Percentiles rank a stretch among this genome's conserved stretches.
Evolutionary conservation across 352 stramenopile species (phyloP).

Genomic region (Peronosclerospora sorghi): DNA sequence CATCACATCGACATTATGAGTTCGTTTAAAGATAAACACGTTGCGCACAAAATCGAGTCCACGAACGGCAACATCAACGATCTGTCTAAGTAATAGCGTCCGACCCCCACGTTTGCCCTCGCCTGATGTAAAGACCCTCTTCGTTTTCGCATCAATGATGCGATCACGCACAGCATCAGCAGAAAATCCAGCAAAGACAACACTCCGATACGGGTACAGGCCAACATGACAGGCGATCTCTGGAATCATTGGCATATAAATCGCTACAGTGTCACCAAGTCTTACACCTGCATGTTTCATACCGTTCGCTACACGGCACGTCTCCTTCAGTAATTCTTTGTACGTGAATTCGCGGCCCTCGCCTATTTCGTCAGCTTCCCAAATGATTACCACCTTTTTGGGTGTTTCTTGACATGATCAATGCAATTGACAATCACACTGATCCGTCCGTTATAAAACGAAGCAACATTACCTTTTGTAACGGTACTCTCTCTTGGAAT

Average conservation of each 20-base stretch:
- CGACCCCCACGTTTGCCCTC: conserved; percentile 89
- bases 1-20: conserved; percentile 51
- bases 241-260: conserved; percentile 99
- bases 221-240: conserved; percentile 97
- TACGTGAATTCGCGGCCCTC: conserved; percentile 55
- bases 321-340: conserved; percentile 34
- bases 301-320: conserved; percentile 92
- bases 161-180: conserved; percentile 91
- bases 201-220: conserved; percentile 93
- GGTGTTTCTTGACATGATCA: conserved; percentile 79
- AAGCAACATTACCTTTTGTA: conserved; percentile 82
- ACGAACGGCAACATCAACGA: conserved; percentile 89
- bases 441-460: conserved; percentile 92
- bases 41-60: conserved; percentile 86
- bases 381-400: conserved; percentile 93
- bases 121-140: conserved; percentile 90
- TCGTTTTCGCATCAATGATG: conserved; percentile 83
- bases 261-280: conserved; percentile 91
- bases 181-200: conserved; percentile 96
- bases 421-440: conserved; percentile 94
- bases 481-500: no score
- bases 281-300: conserved; percentile 85
- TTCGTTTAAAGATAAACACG: conserved; percentile 92
- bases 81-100: conserved; percentile 91
- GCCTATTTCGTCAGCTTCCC: conserved; percentile 93